Conservation (phyloP, 768 basidiomycete genomes). For the Kwoniella dendrophila region DNA sequence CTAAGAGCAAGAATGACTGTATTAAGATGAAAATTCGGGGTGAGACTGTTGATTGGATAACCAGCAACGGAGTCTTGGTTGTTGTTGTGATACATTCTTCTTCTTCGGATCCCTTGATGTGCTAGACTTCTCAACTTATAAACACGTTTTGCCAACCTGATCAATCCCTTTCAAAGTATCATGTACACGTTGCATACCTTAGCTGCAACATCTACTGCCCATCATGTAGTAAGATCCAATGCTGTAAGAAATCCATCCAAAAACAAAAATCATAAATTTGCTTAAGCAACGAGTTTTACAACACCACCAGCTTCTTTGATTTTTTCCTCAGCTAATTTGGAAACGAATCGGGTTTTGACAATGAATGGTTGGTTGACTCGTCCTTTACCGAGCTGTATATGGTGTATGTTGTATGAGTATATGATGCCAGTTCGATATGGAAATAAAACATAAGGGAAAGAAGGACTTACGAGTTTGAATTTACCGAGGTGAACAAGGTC, state of each 20-base stretch:
- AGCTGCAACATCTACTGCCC: conserved; percentile 21
- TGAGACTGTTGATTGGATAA: no score
- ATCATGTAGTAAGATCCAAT: no score
- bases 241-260: conserved; percentile 2
- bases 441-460: background rate
- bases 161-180: no score
- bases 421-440: background rate
- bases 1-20: no score
- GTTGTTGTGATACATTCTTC: no score
- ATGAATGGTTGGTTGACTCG: conserved; percentile 81
- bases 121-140: no score
- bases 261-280: conserved; percentile 1
- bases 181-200: conserved; percentile 38
- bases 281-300: conserved; percentile 84
- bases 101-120: no score
- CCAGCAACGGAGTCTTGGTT: no score
- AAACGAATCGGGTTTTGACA: conserved; percentile 96
- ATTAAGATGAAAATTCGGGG: no score
- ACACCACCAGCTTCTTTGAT: conserved; percentile 74
- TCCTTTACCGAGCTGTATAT: conserved; percentile 77
- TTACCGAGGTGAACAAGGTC: conserved; percentile 61
- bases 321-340: conserved; percentile 74
- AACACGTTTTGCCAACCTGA: no score
- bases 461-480: conserved; percentile 54
- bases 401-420: conserved; percentile 14